Conservation (phyloP, 495 filamentous ascomycete genomes). For the Xylaria cubensis region DNA sequence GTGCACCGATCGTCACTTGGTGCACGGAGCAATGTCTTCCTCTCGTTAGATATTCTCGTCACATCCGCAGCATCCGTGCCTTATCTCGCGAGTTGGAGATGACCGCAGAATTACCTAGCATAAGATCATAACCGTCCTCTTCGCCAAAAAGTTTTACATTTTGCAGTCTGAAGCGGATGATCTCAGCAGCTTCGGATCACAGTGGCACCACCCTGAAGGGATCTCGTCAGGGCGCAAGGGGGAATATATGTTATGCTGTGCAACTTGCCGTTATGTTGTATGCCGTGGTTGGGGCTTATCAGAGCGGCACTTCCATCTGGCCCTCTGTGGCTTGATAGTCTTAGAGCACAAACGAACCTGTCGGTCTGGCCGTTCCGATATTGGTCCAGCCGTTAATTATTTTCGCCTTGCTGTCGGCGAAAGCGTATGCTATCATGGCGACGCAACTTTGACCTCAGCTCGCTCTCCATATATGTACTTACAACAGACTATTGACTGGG, state of each 20-base stretch:
- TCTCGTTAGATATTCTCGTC: background rate
- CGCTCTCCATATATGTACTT: background rate
- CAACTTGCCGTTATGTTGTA: background rate
- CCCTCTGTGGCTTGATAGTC: slow-evolving; percentile 14
- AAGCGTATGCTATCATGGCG: background rate
- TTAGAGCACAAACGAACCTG: background rate
- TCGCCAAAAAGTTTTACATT: background rate
- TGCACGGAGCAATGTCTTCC: background rate
- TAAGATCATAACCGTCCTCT: background rate
- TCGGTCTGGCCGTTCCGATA: slow-evolving; percentile 16
- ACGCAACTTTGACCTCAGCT: slow-evolving; percentile 9
- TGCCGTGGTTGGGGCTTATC: background rate
- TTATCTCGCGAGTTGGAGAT: slow-evolving; percentile 1
- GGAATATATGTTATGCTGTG: background rate
- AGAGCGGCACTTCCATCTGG: background rate
- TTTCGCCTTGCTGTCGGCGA: slow-evolving; percentile 3
- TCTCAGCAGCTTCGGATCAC: slow-evolving; percentile 15
- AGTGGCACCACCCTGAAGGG: background rate
- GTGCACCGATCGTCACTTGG: background rate
- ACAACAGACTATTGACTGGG: slow-evolving; percentile 1
- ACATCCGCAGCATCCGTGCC: slow-evolving; percentile 18
- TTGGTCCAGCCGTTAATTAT: slow-evolving; percentile 4
- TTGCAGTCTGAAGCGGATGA: background rate
- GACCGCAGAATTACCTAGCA: background rate
- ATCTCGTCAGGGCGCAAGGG: background rate